Evolutionary conservation across 2,329 filamentous ascomycete genomes (phyloP), one percentile per base, ranked within the genome.

Genomic region (Zymoseptoria crescenta): DNA sequence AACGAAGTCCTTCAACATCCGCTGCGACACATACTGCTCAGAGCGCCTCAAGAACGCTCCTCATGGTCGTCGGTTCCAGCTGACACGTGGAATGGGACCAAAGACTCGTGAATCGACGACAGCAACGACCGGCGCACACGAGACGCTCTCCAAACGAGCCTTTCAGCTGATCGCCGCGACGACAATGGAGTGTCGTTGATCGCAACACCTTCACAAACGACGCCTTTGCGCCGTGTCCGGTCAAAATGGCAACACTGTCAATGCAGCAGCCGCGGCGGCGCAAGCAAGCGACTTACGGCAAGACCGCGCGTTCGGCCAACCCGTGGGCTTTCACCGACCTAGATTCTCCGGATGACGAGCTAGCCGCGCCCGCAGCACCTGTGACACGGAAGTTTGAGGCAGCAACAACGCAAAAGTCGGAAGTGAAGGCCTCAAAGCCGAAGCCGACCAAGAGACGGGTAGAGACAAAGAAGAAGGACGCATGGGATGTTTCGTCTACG

Each of bases 401-500:
- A 20, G 62, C 61, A 21, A 48, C 59, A 9, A 35, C 65, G 7
- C 58, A 58, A 28, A 64, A 64, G 52, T 56, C 51, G n/a, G 59
- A 62, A 20, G n/a, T 52, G 4, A 58, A 60, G 48, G 10, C 35
- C 13, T n/a, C 35, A 45, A 52, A 52, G 58, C 58, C 48, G 29
- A 24, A 13, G 52, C 52, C 3, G 24, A 54, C 13, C 56, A 62
- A 55, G 28, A 29, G n/a, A 20, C 59, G 56, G 35, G 10, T 30
- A 8, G 54, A 24, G 8, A 48, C 60, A 21, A 30, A 52, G 35
- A 65, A 60, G 49, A 53, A 52, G 41, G 71, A 72, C 45, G 65
- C 75, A 19, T 80, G 77, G 64, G 77, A 80, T 61, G 71, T 79
- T 20, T 76, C 77, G 3, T 64, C 63, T 28, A 64, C 54, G 10